Conservation (phyloP, 1,139 yeast species). For the Geotrichum siamense region DNA sequence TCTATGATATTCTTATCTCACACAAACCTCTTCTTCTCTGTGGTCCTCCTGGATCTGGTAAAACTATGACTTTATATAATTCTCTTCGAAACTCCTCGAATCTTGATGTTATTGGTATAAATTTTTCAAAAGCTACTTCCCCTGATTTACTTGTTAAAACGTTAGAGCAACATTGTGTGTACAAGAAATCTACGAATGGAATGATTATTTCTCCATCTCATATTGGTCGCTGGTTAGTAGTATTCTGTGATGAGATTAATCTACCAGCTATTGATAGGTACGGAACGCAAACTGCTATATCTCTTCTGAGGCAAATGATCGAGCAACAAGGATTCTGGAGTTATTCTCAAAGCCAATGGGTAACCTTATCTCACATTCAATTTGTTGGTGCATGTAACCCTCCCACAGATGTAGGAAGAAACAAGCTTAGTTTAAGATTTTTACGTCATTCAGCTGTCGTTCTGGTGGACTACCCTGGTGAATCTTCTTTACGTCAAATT, state of each 20-base stretch:
- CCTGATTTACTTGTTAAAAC: conserved; percentile 57
- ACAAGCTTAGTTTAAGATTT: conserved; percentile 52
- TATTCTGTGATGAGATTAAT: conserved; percentile 90
- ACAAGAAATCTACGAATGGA: conserved; percentile 49
- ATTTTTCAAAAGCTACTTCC: conserved; percentile 77
- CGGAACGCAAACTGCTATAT: conserved; percentile 71
- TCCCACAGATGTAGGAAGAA: conserved; percentile 73
- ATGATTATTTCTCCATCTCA: conserved; percentile 51
- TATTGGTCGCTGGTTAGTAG: conserved; percentile 65
- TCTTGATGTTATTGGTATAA: conserved; percentile 59
- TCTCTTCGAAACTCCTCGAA: conserved; percentile 54
- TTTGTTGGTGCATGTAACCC: conserved; percentile 96
- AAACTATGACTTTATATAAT: conserved; percentile 80
- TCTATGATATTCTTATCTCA: conserved; percentile 51
- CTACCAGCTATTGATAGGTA: conserved; percentile 67
- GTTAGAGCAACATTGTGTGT: conserved; percentile 66
- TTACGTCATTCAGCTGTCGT: conserved; percentile 60
- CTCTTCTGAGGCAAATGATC: conserved; percentile 66
- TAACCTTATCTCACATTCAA: conserved; percentile 56
- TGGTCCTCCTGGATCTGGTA: conserved; percentile 98
- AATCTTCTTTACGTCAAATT: conserved; percentile 56
- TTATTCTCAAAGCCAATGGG: conserved; percentile 55
- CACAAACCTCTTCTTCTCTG: conserved; percentile 65
- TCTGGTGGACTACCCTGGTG: conserved; percentile 75
- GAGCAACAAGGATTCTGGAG: conserved; percentile 79